A percentile compares a stretch with the other conserved stretches of the same genome.
phyloP scores from a whole-genome alignment of 495 filamentous ascomycete species.

The Jackrogersella minutella region DNA sequence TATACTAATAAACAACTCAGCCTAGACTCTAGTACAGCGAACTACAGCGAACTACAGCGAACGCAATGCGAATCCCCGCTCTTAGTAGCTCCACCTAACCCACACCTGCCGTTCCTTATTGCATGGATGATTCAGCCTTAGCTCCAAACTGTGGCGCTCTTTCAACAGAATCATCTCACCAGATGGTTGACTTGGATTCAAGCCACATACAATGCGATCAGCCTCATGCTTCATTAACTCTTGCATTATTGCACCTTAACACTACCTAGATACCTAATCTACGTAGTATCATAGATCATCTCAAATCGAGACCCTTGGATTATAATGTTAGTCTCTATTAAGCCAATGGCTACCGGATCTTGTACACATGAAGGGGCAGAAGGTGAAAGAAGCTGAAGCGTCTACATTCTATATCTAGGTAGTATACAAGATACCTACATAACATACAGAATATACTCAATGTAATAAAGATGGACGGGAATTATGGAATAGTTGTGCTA shows the following conservation, averaged over 20 bases:
- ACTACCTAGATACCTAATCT: background rate
- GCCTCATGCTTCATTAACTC: too few species aligned
- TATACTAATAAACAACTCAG: background rate
- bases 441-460: too few species aligned
- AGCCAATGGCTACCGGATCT: too few species aligned
- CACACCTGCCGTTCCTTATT: conserved; percentile 2
- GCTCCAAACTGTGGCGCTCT: conserved; percentile 1
- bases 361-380: background rate
- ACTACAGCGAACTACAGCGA: too few species aligned
- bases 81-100: conserved; percentile 7
- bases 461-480: background rate
- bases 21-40: too few species aligned
- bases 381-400: background rate
- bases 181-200: background rate
- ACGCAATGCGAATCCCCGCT: conserved; percentile 15
- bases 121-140: conserved; percentile 16
- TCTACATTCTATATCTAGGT: too few species aligned
- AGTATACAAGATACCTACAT: too few species aligned
- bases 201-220: background rate
- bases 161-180: too few species aligned
- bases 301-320: background rate
- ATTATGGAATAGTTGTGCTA: too few species aligned
- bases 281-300: too few species aligned
- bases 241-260: too few species aligned
- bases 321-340: too few species aligned